A percentile compares a stretch with the other conserved stretches of the same genome.
These are phyloP conservation scores for Crithidia thermophila DNA, from an alignment of 208 protist species.

Conservation along the genomic window DNA sequence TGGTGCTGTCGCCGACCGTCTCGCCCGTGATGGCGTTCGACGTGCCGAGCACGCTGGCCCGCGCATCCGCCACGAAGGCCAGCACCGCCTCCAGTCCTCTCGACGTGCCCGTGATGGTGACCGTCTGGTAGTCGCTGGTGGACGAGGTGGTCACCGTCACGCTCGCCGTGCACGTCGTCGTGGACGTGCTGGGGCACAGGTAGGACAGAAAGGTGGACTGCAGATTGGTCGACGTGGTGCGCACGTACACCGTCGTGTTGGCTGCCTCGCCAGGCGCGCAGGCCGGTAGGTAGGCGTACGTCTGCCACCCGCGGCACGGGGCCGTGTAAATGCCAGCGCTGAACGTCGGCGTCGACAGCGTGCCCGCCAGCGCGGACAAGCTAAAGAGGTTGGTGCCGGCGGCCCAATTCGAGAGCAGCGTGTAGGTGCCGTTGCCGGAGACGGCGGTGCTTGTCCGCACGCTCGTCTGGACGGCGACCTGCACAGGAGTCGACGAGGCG, in stretches of 20 bases:
- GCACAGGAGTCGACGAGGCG: conserved; percentile 30
- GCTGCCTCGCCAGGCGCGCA: conserved; percentile 25
- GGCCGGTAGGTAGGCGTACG: conserved; percentile 47
- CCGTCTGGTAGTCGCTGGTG: conserved; percentile 17
- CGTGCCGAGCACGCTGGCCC: conserved; percentile 15
- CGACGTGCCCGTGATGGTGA: conserved; percentile 40
- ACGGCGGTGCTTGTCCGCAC: conserved; percentile 12
- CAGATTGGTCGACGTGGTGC: conserved; percentile 15
- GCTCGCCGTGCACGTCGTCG: conserved; percentile 1
- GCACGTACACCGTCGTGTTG: conserved; percentile 37
- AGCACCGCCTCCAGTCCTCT: conserved; percentile 53
- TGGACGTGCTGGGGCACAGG: not conserved
- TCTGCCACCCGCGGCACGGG: conserved; percentile 40
- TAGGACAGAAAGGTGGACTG: conserved; percentile 17
- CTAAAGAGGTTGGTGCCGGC: conserved; percentile 15
- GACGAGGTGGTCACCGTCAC: conserved; percentile 18
- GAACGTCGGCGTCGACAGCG: conserved; percentile 28
- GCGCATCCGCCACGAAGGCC: conserved; percentile 44
- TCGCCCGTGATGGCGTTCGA: conserved; percentile 9
- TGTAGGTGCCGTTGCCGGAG: conserved; percentile 27
- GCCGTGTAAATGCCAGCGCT: conserved; percentile 30
- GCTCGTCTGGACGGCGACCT: conserved; percentile 42
- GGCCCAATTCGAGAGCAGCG: conserved; percentile 41
- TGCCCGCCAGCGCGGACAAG: conserved; percentile 18
- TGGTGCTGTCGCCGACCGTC: conserved; percentile 1